A percentile compares a stretch with the other conserved stretches of the same genome.
Conservation (phyloP, 768 basidiomycete species). For the Pulveroboletus sp. region DNA sequence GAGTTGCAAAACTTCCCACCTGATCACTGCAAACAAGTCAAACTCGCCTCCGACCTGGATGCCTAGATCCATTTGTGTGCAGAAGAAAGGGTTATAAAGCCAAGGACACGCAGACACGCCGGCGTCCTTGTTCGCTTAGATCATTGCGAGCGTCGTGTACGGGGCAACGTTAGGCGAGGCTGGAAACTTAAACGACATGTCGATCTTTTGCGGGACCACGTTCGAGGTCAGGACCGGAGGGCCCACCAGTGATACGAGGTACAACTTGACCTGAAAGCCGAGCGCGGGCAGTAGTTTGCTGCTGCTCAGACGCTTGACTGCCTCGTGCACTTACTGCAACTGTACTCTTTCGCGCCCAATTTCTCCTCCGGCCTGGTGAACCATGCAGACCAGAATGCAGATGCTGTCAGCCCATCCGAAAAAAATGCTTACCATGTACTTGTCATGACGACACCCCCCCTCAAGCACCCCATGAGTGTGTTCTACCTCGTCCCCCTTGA, state of each 20-base stretch:
- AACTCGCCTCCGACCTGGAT: slow-evolving; percentile 71
- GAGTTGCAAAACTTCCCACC: too few relatives aligned
- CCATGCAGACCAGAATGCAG: slow-evolving; percentile 36
- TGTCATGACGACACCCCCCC: slow-evolving; percentile 48
- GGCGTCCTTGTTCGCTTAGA: slow-evolving; percentile 44
- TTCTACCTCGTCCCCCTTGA: slow-evolving; percentile 50
- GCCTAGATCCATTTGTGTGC: slow-evolving; percentile 25
- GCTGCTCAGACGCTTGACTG: slow-evolving; percentile 82
- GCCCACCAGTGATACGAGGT: not conserved
- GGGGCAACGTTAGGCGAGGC: slow-evolving; percentile 84
- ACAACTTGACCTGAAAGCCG: slow-evolving; percentile 89
- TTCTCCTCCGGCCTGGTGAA: slow-evolving; percentile 89
- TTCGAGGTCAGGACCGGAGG: slow-evolving; percentile 78
- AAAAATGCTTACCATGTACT: too few relatives aligned
- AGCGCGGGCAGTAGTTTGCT: slow-evolving; percentile 83
- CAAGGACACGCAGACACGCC: slow-evolving; percentile 17
- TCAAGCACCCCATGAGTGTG: slow-evolving; percentile 71
- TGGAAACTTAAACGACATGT: slow-evolving; percentile 77
- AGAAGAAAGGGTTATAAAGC: not conserved
- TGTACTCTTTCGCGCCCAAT: slow-evolving; percentile 77
- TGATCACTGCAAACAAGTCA: slow-evolving; percentile 89
- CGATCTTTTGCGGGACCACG: slow-evolving; percentile 77
- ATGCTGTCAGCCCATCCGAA: too few relatives aligned
- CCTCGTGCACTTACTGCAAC: slow-evolving; percentile 83
- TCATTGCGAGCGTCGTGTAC: slow-evolving; percentile 66